A percentile compares a stretch with the other conserved stretches of the same genome.
Evolutionary conservation across 2,329 filamentous ascomycete species (phyloP).

Genomic region (Aspergillus floridensis): DNA sequence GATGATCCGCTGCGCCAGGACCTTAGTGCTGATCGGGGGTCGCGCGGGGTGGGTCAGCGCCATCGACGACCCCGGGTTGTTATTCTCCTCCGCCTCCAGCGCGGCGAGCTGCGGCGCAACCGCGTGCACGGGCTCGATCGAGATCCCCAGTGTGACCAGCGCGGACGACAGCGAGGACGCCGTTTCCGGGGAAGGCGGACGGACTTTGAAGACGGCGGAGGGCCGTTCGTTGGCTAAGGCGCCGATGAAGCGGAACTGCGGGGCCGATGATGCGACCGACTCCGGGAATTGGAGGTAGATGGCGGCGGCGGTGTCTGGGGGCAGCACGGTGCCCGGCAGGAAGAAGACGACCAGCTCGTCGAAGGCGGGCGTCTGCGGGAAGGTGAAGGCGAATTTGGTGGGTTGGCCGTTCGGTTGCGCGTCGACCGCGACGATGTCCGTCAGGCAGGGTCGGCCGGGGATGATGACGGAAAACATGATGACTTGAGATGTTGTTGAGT

Average conservation of each 20-base stretch:
- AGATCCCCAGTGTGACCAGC: constrained; percentile 75
- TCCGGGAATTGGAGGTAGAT: constrained; percentile 80
- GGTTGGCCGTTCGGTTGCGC: constrained; percentile 55
- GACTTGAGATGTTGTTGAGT: neutral
- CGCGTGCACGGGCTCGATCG: constrained; percentile 71
- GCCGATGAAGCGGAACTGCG: constrained; percentile 76
- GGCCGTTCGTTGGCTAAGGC: constrained; percentile 88
- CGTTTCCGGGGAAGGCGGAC: constrained; percentile 38
- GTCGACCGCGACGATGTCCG: constrained; percentile 51
- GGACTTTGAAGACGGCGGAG: constrained; percentile 83
- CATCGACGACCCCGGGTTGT: constrained; percentile 17
- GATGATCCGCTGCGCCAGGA: constrained; percentile 89
- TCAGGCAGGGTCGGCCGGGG: constrained; percentile 59
- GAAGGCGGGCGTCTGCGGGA: constrained; percentile 60
- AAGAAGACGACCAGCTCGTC: constrained; percentile 84
- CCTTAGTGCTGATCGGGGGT: constrained; percentile 61
- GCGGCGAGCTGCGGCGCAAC: constrained; percentile 68
- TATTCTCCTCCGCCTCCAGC: constrained; percentile 40
- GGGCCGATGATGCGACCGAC: constrained; percentile 32
- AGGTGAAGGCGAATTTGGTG: constrained; percentile 65
- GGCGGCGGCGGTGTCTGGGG: constrained; percentile 73
- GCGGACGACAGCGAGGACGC: constrained; percentile 35
- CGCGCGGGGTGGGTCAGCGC: constrained; percentile 29
- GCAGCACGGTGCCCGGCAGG: constrained; percentile 72
- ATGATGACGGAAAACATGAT: constrained; percentile 62